Percentiles rank a stretch among this genome's conserved stretches.
phyloP scores from a whole-genome alignment of 2,329 filamentous ascomycete species.

The Fusarium abutilonis region DNA sequence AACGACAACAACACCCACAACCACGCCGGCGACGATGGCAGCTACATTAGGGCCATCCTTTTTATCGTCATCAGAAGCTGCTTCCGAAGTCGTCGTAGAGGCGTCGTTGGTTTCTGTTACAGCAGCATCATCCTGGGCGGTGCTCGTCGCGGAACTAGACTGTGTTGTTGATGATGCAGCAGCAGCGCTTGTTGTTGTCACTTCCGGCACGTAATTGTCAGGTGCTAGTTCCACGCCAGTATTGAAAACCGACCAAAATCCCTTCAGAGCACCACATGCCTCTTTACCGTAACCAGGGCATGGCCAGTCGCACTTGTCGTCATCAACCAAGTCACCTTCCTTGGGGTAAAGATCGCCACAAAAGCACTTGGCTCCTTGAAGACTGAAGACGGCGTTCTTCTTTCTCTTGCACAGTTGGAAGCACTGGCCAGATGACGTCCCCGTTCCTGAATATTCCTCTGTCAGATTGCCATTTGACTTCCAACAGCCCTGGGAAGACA shows the following conservation, averaged over 20 bases:
- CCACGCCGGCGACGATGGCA: conserved; percentile 86
- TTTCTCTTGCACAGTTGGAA: conserved; percentile 52
- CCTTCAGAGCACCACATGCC: conserved; percentile 63
- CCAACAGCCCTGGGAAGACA: conserved; percentile 64
- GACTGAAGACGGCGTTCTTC: conserved; percentile 67
- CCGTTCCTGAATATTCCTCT: conserved; percentile 17
- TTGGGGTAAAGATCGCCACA: conserved; percentile 78
- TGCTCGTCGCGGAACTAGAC: conserved; percentile 33
- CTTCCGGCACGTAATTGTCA: conserved; percentile 19
- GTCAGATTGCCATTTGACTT: conserved; percentile 55
- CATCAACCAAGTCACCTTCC: conserved; percentile 60
- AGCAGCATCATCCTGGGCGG: conserved; percentile 7
- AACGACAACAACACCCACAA: conserved; percentile 80
- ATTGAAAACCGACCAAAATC: conserved; percentile 61
- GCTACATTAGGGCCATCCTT: conserved; percentile 71
- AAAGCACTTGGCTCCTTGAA: conserved; percentile 72
- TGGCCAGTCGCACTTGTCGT: conserved; percentile 68
- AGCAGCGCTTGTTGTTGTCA: conserved; percentile 28
- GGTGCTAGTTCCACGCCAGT: conserved; percentile 57
- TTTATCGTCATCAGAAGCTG: not conserved
- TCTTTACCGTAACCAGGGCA: conserved; percentile 72
- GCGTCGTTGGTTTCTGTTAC: conserved; percentile 32
- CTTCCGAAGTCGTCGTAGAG: conserved; percentile 1
- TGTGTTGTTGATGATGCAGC: conserved; percentile 44
- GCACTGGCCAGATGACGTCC: conserved; percentile 56